These are phyloP conservation scores for Aspergillus aculeatinus DNA, from an alignment of 2,329 filamentous ascomycete species.

Conservation along the genomic window DNA sequence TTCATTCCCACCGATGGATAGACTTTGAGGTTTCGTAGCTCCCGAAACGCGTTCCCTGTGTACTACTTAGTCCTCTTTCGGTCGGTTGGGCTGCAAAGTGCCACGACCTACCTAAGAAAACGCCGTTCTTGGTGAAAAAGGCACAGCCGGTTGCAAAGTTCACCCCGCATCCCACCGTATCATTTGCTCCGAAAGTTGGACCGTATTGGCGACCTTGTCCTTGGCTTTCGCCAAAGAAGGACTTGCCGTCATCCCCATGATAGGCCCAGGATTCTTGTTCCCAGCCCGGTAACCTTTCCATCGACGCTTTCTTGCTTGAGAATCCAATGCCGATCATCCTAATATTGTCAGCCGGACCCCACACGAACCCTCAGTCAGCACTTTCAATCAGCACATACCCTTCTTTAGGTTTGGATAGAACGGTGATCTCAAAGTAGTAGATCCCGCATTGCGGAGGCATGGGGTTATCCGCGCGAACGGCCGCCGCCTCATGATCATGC, in stretches of 20 bases:
- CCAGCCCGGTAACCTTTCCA: conserved; percentile 65
- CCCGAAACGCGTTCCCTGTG: conserved; percentile 58
- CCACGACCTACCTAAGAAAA: conserved; percentile 50
- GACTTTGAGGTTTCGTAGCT: conserved; percentile 44
- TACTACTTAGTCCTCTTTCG: background rate
- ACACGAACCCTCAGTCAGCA: background rate
- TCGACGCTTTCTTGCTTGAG: conserved; percentile 57
- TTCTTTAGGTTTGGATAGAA: conserved; percentile 66
- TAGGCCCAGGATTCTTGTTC: conserved; percentile 66
- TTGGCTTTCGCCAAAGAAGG: conserved; percentile 59
- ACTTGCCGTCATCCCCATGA: conserved; percentile 65
- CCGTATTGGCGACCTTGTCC: conserved; percentile 58
- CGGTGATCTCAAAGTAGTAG: conserved; percentile 83
- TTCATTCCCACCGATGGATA: conserved; percentile 66
- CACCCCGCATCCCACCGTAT: conserved; percentile 64
- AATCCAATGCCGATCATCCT: conserved; percentile 58
- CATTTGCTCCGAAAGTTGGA: conserved; percentile 58
- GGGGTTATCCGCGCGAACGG: conserved; percentile 76
- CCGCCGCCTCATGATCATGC: conserved; percentile 71
- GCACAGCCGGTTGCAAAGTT: conserved; percentile 62
- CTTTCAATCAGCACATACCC: conserved; percentile 49
- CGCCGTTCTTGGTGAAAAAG: conserved; percentile 67
- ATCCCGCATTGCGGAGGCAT: conserved; percentile 90
- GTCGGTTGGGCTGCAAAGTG: background rate
- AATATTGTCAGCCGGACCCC: conserved; percentile 10